A percentile compares a stretch with the other conserved stretches of the same genome.
Evolutionary conservation across 2,329 filamentous ascomycete species (phyloP).

Genomic region (Fusarium chaquense): DNA sequence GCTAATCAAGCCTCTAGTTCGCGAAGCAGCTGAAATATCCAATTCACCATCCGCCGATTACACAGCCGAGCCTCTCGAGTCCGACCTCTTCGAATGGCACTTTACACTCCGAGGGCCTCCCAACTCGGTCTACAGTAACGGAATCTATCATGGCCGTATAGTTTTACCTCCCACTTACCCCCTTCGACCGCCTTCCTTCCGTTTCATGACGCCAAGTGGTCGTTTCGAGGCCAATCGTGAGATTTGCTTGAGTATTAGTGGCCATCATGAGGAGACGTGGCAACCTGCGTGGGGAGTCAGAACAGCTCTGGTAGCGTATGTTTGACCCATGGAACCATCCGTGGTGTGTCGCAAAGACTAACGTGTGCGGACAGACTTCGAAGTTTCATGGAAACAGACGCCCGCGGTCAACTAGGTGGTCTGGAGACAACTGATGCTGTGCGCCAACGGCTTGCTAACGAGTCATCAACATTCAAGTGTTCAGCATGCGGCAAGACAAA

Average conservation of each 20-base stretch:
- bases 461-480: slow-evolving; percentile 77
- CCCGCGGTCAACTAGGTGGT: slow-evolving; percentile 89
- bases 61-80: slow-evolving; percentile 84
- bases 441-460: slow-evolving; percentile 75
- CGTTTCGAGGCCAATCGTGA: slow-evolving; percentile 97
- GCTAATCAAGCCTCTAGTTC: slow-evolving; percentile 62
- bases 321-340: slow-evolving; percentile 7
- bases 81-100: slow-evolving; percentile 98
- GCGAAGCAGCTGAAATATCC: slow-evolving; percentile 90
- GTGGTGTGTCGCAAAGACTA: background rate
- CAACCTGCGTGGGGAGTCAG: slow-evolving; percentile 97
- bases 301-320: slow-evolving; percentile 79
- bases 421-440: slow-evolving; percentile 79
- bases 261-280: slow-evolving; percentile 98
- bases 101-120: slow-evolving; percentile 96
- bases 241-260: slow-evolving; percentile 93
- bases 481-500: slow-evolving; percentile 77
- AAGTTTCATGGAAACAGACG: slow-evolving; percentile 93
- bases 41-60: slow-evolving; percentile 85
- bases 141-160: slow-evolving; percentile 96
- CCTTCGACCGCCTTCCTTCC: slow-evolving; percentile 92
- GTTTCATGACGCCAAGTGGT: slow-evolving; percentile 91
- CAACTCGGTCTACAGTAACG: slow-evolving; percentile 79
- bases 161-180: slow-evolving; percentile 90
- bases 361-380: slow-evolving; percentile 65